Conservation (phyloP, 2,329 filamentous ascomycete species). For the Phaeosphaeriaceae sp. region DNA sequence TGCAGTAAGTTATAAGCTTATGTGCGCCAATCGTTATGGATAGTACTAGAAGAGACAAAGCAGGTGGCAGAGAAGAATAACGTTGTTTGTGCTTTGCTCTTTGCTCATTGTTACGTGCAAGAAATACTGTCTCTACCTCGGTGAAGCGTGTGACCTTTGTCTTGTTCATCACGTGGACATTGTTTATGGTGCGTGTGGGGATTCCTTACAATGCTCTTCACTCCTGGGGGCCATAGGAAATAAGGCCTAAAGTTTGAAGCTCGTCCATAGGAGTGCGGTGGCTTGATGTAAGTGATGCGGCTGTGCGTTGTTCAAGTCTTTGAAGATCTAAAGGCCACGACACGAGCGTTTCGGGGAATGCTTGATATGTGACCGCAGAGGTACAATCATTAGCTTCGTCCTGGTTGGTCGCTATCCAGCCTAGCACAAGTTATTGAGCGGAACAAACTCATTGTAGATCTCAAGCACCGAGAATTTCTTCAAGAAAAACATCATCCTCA, state of each 20-base stretch:
- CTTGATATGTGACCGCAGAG: constrained; percentile 1
- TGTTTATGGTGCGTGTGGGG: constrained; percentile 18
- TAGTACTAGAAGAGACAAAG: constrained; percentile 35
- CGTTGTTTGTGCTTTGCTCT: constrained; percentile 37
- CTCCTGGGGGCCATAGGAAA: not conserved
- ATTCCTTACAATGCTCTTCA: constrained; percentile 20
- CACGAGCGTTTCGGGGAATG: constrained; percentile 7
- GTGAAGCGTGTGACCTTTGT: constrained; percentile 33
- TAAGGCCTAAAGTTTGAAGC: not conserved
- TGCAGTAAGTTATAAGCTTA: no score
- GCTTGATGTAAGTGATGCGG: constrained; percentile 12
- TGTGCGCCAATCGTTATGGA: constrained; percentile 30
- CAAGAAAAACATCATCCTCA: constrained; percentile 58
- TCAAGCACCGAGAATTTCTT: constrained; percentile 60
- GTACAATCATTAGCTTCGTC: not conserved
- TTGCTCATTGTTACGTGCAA: constrained; percentile 38
- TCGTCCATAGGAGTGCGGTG: not conserved
- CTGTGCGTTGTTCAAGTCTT: constrained; percentile 15
- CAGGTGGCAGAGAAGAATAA: constrained; percentile 16
- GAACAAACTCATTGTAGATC: not conserved
- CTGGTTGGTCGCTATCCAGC: not conserved
- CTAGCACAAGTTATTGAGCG: not conserved
- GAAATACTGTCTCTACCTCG: constrained; percentile 19
- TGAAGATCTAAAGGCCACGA: constrained; percentile 10
- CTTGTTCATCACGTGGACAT: constrained; percentile 23